Base-by-base conservation (phyloP, 805 yeast genomes). In the Grigorovia humatica region DNA sequence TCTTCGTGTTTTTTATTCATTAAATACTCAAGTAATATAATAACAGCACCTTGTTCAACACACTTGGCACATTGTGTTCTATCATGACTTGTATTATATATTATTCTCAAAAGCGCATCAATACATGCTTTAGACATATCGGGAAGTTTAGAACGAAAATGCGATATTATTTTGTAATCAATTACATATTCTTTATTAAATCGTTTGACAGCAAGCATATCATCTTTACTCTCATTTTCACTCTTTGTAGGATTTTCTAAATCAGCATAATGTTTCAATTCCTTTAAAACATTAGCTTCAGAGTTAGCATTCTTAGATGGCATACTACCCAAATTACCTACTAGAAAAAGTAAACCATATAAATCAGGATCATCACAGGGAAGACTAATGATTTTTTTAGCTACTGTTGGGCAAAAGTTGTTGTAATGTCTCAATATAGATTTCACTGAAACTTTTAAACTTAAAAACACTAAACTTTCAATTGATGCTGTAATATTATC, bases 401-500 rank as follows among this genome's bases (percentile, higher is more conserved):
- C 51, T 7, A 75, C 32, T 8, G 56, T 63, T 19, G 69, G 65
- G 12, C 73, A 59, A 4, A 72, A 63, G 12, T 54, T 60, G 1
- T 62, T 68, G 53, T 76, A 71, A n/a, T 52, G 49, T 57, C 82
- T 66, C 5, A 78, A 40, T 30, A 50, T 50, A 1, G 61, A 56
- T 54, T 71, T 72, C 0, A 75, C 66, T 7, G 70, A 59, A 4
- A 66, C 56, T 54, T 73, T 75, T 44, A 79, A 59, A 2, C 74
- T 71, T n/a, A 79, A 58, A 51, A 76, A 78, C 7, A 82, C 78
- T 43, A 79, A 59, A 1, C 76, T 79, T 62, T 79, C 83, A 19
- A 78, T 55, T 11, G 55, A 44, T 5, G 49, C 32, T 32, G 49
- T 23, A 5, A 55, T 23, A 40, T 52, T 41, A 9, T 55, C 51